Base-by-base conservation (phyloP, 345 rosid genomes). In the Clausena lansium region DNA sequence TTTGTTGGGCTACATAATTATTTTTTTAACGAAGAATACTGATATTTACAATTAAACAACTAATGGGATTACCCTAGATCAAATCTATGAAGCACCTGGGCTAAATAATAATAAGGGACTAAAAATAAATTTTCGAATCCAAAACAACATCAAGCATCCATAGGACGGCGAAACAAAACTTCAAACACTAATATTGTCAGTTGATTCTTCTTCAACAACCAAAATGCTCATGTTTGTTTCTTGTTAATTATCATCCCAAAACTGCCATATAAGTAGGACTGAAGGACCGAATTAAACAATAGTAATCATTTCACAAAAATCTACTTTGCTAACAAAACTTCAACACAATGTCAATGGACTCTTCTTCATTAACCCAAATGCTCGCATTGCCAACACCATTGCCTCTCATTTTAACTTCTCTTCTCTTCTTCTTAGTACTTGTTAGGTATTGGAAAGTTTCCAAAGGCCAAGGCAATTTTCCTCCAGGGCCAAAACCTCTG, bases 401-500 rank as follows among this genome's bases (percentile, higher is more conserved):
- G 27, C 66, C 76, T 33, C 24, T 58, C 57, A 52, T 52, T 52
- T 17, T 52, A 52, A 52, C 57, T 52, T 52, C 57, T 52, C 65
- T 74, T 9, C 68, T 76, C 52, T 19, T 76, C 10, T 52, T 70
- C 33, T 25, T 80, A 66, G 63, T 65, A 47, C 17, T 38, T 5
- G 9, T 67, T 15, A 70, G 45, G 36, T 20, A 50, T 8, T 13
- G 57, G 61, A 80, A 76, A 8, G 67, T 13, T 3, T 50, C 72
- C 30, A 60, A 70, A 62, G 66, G 27, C 45, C 32, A n/a, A 30
- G 63, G 33, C 4, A 62, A 22, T 20, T 25, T 38, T 4, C 79
- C 72, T 52, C 78, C 83, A 22, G 79, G 83, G 55, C 50, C 50
- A 11, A 45, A 11, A 45, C 50, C 50, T 0, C 50, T 45, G 50